These are phyloP conservation scores for Solidago caesia DNA, from an alignment of 129 eudicot species.

Conservation along the genomic window DNA sequence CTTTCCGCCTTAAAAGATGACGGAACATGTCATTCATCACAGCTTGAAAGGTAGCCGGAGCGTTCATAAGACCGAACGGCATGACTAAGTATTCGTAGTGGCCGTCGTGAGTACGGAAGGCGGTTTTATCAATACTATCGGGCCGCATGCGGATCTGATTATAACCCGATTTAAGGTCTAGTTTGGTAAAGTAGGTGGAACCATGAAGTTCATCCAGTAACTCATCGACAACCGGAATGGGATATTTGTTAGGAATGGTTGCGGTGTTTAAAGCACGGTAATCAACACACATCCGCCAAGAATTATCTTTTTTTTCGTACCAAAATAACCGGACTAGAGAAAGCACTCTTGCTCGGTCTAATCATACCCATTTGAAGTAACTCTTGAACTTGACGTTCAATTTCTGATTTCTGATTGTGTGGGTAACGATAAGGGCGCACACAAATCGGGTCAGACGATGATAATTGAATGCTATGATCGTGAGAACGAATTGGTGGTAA, in stretches of 20 bases:
- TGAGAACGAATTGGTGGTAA: neutral
- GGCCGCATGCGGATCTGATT: neutral
- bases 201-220: neutral
- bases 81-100: neutral
- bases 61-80: neutral
- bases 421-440: neutral
- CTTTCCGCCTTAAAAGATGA: neutral
- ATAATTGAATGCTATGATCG: neutral
- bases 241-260: neutral
- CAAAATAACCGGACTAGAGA: neutral
- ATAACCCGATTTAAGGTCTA: neutral
- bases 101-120: neutral
- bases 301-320: neutral
- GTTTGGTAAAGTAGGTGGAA: neutral
- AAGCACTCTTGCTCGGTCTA: neutral
- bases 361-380: neutral
- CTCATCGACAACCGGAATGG: neutral
- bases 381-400: neutral
- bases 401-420: neutral
- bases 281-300: neutral
- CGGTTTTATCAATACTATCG: neutral
- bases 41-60: neutral
- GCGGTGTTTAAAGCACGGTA: neutral
- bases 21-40: neutral
- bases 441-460: neutral